Base-by-base conservation (phyloP, 257 asterid genomes). In the Striga asiatica region DNA sequence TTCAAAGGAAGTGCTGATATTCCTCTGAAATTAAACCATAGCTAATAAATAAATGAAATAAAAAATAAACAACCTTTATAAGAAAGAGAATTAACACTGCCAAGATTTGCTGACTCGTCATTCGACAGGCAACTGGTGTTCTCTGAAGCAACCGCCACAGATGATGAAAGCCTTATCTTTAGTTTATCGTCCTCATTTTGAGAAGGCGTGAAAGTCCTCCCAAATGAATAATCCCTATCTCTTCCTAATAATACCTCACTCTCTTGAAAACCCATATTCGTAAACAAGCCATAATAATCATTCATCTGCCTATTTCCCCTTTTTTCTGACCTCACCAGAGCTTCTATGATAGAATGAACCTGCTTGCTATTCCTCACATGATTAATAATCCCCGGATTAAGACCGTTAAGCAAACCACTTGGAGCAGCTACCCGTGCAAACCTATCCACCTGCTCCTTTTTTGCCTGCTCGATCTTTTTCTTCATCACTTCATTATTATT, bases 371-470 rank as follows among this genome's bases (percentile, higher is more conserved):
- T 92, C 58, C 99, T 74, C 25, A 92, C 99, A 56, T 88, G 99
- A 76, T 84, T 92, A 50, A 92, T 88, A 55, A 92, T 92, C 37
- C 97, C 97, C 1, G 94, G 99, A 74, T 92, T 92, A 37, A 92
- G 71, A 58, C 82, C 99, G 11, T 81, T 79, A 38, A 92, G 97
- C 76, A 92, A 68, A 21, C 97, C 99, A 62, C 94, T 79, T 0
- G 99, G 99, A 29, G 95, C 93, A 48, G 97, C 95, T 66, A 88
- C 70, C 67, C 79, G 83, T 20, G 97, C 95, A 66, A 92, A 85
- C 55, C 89, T 74, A 69, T 83, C 93, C 18, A 73, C 87, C 58
- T 81, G 91, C 70, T 92, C 97, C 71, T 76, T 88, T 79, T 68
- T 84, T 8, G 95, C 95, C 60, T 78, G 86, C 58, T 86, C 92